Conservation (phyloP, 2,329 filamentous ascomycete genomes). For the Colletotrichum lini region DNA sequence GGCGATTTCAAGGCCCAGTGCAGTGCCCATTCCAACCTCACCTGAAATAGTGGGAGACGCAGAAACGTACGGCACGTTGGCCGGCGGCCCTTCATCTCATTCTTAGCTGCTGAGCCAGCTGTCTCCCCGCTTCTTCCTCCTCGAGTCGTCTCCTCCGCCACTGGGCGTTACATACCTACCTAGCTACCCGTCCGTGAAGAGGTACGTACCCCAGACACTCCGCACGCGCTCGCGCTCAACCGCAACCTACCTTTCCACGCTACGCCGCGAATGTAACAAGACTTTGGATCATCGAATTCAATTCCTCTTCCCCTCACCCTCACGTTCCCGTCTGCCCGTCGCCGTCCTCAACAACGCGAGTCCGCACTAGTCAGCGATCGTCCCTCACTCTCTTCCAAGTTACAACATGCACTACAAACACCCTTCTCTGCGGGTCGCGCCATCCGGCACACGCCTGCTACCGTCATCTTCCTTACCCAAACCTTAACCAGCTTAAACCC, state of each 20-base stretch:
- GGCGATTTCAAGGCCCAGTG: conserved; percentile 1
- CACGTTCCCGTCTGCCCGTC: conserved; percentile 12
- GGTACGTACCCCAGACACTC: conserved; percentile 10
- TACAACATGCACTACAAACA: background rate
- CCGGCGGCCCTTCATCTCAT: conserved; percentile 7
- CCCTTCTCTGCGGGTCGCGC: background rate
- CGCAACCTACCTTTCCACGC: conserved; percentile 15
- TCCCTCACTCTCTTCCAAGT: background rate
- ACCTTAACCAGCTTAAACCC: conserved; percentile 23
- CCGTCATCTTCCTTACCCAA: conserved; percentile 19
- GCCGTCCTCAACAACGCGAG: background rate
- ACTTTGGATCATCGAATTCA: conserved; percentile 14
- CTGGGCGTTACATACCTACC: background rate
- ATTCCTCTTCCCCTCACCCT: conserved; percentile 18
- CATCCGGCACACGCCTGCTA: conserved; percentile 6
- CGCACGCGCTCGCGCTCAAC: background rate
- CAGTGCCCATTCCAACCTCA: conserved; percentile 10
- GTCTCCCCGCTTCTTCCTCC: background rate
- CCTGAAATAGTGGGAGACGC: conserved; percentile 27
- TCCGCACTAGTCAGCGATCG: conserved; percentile 35
- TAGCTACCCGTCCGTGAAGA: background rate
- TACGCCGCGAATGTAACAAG: conserved; percentile 27
- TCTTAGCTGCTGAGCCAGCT: background rate
- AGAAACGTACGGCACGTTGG: conserved; percentile 10
- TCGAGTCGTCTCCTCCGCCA: too few species aligned